phyloP scores from a whole-genome alignment of 148 eudicot species.

The Silene uniflora region DNA sequence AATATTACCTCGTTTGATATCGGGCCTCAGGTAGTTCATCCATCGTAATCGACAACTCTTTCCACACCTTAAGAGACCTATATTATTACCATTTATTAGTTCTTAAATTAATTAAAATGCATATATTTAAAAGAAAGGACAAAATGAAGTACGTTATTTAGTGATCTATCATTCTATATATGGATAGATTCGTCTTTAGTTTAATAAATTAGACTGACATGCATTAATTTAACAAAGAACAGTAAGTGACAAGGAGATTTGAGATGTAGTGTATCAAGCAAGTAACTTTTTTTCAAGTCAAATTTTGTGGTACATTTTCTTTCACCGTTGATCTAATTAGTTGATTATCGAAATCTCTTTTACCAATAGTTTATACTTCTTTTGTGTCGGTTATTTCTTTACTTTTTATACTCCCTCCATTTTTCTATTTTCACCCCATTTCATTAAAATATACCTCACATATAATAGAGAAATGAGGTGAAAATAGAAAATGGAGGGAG shows the following conservation, averaged over 20 bases:
- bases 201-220: neutral
- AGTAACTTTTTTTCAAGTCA: neutral
- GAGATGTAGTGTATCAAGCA: neutral
- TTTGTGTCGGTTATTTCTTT: neutral
- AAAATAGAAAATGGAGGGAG: no score
- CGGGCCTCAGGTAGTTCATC: conserved; percentile 69
- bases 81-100: conserved; percentile 2
- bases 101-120: conserved; percentile 16
- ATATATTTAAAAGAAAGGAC: conserved; percentile 5
- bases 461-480: no score
- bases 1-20: conserved; percentile 62
- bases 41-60: conserved; percentile 66
- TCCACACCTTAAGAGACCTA: conserved; percentile 59
- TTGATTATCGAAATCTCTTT: no score
- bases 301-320: no score
- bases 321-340: no score
- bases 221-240: neutral
- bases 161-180: conserved; percentile 8
- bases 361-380: neutral
- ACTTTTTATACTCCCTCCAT: no score
- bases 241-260: neutral
- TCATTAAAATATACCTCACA: no score
- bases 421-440: no score
- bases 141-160: neutral
- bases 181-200: conserved; percentile 10